Base-by-base conservation (phyloP, 1,139 yeast genomes). In the Kodamaea sp. region DNA sequence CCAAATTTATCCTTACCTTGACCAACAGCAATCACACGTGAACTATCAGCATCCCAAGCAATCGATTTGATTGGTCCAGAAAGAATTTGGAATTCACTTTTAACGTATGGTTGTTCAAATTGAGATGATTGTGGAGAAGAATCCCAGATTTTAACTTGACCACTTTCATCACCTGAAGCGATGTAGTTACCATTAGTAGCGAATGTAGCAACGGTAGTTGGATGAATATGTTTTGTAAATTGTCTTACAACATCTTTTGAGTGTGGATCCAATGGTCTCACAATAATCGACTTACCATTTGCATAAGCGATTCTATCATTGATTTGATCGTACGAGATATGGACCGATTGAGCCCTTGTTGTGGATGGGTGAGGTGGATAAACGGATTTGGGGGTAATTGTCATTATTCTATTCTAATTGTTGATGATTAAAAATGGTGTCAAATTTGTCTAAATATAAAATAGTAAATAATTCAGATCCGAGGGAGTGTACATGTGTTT, bases 1-100 rank as follows among this genome's bases (percentile, higher is more conserved):
- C 97, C 98, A 55, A 79, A 89, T 48, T 84, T 76, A 53, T 90
- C 97, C 53, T 84, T 84, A 35, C 98, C 97, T 52, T 86, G 84
- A 38, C 99, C 99, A 8, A 90, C 97, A 1, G 96, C 96, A 57
- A 94, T 86, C 40, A 94, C 67, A 48, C 98, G 74, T 42, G 81
- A 70, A 36, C 82, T 79, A 54, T 94, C 98, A 15, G 84, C 84
- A 58, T 94, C 98, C 98, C 97, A 94, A 1, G 90, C 82, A 46
- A 92, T 70, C 45, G 88, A 88, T 48, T 78, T 83, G 54, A 94
- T 81, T 9, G 88, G 79, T 2, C 97, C 97, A 29, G 86, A 77
- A 45, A 92, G 76, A 27, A 89, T 80, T 49, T 78, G 87, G 58
- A 81, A 87, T 52, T 90, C 96, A 42, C 90, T 83, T 62, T 90